Base-by-base conservation (phyloP, 192 early-diverging fungal genomes). In the Jimgerdemannia flammicorona region DNA sequence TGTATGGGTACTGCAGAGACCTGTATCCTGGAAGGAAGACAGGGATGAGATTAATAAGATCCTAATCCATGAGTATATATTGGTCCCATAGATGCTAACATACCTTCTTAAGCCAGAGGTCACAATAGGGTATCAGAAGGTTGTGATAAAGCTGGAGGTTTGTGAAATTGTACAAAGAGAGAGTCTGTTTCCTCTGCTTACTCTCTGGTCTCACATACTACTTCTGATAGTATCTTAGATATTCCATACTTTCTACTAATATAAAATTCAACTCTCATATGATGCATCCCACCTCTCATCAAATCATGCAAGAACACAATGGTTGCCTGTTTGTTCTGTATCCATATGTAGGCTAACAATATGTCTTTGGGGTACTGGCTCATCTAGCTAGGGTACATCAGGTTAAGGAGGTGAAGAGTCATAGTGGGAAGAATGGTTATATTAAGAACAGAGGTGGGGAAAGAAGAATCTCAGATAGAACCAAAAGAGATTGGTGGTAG, bases 121-220 rank as follows among this genome's bases (percentile, higher is more conserved):
- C 90, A 3, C 86, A 81, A 73, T 80, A 90, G n/a, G 83, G 76
- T 10, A 87, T 83, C 17, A 89, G 90, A 3, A 91, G 76, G 43
- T 75, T 79, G 2, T 82, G 74, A 70, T 91, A 87, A 63, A 90
- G 44, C 0, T 89, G 87, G 44, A 86, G 65, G 14, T 83, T 72
- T 3, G 82, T 75, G 17, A 91, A 66, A 1, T 74, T 71, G 67
- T 81, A 90, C 2, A 91, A 73, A 65, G 87, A 81, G 19, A 80
- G 72, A 6, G 87, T 87, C 43, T 68, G 49, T 7, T 54, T 11
- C 83, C 54, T 89, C 85, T 2, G 87, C 84, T 64, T 87, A 82
- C 4, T 75, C 68, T 76, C 79, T 77, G 7, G 74, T 84, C 67
- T 77, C 74, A 42, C 80, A 84, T 39, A 74, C 81, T 41, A 85